Evolutionary conservation across 179 eudicot genomes (phyloP), one percentile per base, ranked within the genome.

Genomic region (Beta macrorhiza): DNA sequence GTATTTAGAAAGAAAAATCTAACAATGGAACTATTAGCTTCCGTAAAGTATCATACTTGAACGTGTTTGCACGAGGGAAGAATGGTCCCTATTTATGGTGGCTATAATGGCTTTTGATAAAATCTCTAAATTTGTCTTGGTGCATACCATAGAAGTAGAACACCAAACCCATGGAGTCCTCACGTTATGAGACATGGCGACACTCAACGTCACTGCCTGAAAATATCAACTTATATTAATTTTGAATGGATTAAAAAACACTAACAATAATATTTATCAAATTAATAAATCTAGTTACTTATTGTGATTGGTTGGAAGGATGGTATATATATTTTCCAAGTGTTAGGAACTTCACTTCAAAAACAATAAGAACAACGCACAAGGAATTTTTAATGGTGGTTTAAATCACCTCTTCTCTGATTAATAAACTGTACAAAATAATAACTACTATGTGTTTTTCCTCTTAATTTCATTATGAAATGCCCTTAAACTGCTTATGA

Each of bases 91-190:
- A 74, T 56, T 32, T 74, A 56, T 32, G 25, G 14, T 44, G 72
- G 22, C 62, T n/a, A 11, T 63, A 32, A 2, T 63, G 67, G 9
- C 8, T 55, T 53, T 53, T 53, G 64, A 74, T 55, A 15, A 74
- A 53, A 53, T 55, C 77, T 55, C 63, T 53, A 53, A 74, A 29
- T 74, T 74, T 74, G 63, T 53, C 77, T 29, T 74, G 16, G 78
- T 69, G 32, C 20, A 7, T 75, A n/a, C 16, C 7, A 53, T 25
- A 25, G 7, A 72, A 72, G 16, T 52, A 16, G 57, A 72, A 13
- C 16, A 19, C 22, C 64, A 75, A 25, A 75, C 29, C 20, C 64
- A 9, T 9, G 20, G 17, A 58, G 22, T 75, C 37, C 53, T 19
- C 11, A 37, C 37, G 9, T 20, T 12, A 15, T 75, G 55, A 75